These are phyloP conservation scores for Akanthomyces dipterigenus DNA, from an alignment of 2,329 filamentous ascomycete genomes.

Conservation along the genomic window DNA sequence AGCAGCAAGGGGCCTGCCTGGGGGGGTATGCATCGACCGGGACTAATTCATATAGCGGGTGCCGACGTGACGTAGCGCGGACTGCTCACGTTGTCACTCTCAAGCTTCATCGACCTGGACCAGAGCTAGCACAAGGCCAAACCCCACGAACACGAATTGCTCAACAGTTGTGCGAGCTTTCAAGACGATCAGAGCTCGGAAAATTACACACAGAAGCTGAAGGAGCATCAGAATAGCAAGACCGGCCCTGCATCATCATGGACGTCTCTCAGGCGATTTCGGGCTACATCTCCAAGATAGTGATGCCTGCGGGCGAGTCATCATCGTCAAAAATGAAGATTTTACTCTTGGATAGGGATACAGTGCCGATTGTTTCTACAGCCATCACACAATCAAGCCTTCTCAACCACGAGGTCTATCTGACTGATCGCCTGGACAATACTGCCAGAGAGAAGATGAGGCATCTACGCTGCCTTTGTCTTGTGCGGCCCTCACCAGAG, in stretches of 20 bases:
- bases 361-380: conserved; percentile 87
- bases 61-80: conserved; percentile 5
- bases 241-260: conserved; percentile 45
- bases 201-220: background rate
- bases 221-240: background rate
- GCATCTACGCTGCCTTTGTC: conserved; percentile 87
- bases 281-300: conserved; percentile 94
- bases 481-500: conserved; percentile 84
- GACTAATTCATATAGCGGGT: conserved; percentile 13
- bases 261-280: conserved; percentile 89
- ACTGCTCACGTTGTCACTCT: background rate
- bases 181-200: background rate
- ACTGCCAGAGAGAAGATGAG: conserved; percentile 91
- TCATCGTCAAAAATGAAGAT: conserved; percentile 96
- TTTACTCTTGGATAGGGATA: conserved; percentile 85
- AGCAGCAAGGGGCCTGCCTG: background rate
- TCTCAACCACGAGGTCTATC: conserved; percentile 93
- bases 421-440: conserved; percentile 94
- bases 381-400: conserved; percentile 93
- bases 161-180: background rate
- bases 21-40: conserved; percentile 11
- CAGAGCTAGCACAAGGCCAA: background rate
- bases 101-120: background rate
- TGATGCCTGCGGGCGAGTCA: conserved; percentile 64
- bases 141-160: background rate